Base-by-base conservation (phyloP, 768 basidiomycete species). In the Roridomyces roridus region DNA sequence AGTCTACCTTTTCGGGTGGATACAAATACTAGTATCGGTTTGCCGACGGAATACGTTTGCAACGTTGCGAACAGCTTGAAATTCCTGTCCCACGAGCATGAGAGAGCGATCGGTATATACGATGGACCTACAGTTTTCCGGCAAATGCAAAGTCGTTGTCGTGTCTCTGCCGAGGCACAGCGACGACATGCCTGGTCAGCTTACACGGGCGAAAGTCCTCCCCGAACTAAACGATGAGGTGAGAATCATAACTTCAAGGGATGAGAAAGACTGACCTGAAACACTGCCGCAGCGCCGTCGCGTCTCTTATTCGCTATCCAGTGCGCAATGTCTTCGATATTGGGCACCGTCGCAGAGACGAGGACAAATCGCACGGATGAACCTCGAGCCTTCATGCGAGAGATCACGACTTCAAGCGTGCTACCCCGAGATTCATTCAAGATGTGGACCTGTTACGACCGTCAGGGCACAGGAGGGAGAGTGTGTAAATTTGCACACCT, bases 261-360 rank as follows among this genome's bases (percentile, higher is more conserved):
- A 6, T 23, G 26, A 44, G 25, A 36, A 35, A 8, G 35, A 48
- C 58, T 18, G 57, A 91, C 95, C 78, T 89, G 82, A 64, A 88
- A 91, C 21, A 90, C 80, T 46, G 73, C 76, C 1, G 93, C 94
- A 24, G 83, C 75, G 2, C 69, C 72, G 31, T 74, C 66, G 5
- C 46, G 61, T 24, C 66, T 56, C 26, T 66, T 66, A 46, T 74
- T 79, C 39, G 89, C 87, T 42, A 98, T 87, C 96, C 96, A 99
- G 50, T 75, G 71, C 2, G 94, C 94, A 26, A 99, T 85, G 61
- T 99, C 96, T 24, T 85, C 77, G 46, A 95, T 89, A 64, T 99
- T 98, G 0, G 96, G 96, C 12, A 94, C 90, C 0, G 96, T 98
- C 6, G 96, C 96, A 0, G 94, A 96, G 35, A 98, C 85, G 17